Percentiles rank a stretch among this genome's conserved stretches.
phyloP scores from a whole-genome alignment of 441 rosid genomes.

The Gossypium aridum region DNA sequence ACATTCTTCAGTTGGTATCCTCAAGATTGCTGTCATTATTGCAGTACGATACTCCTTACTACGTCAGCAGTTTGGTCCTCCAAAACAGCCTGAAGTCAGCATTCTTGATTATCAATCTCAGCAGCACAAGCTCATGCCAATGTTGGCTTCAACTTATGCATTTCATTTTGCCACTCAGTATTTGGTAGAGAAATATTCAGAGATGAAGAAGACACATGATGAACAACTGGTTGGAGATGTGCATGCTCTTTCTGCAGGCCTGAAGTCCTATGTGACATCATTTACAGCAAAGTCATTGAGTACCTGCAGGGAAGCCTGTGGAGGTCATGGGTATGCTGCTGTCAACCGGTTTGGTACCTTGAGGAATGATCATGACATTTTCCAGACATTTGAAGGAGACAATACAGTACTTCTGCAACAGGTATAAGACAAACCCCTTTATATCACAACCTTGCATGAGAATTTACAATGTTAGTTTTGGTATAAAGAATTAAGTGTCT shows the following conservation, averaged over 20 bases:
- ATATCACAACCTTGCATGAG: conserved; percentile 10
- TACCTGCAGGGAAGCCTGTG: conserved; percentile 93
- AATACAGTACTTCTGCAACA: conserved; percentile 97
- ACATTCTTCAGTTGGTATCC: conserved; percentile 80
- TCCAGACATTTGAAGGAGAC: conserved; percentile 99
- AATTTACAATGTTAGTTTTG: background rate
- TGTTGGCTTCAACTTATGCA: conserved; percentile 93
- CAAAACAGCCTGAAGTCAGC: conserved; percentile 91
- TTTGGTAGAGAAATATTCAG: conserved; percentile 74
- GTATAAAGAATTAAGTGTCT: background rate
- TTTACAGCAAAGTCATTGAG: conserved; percentile 85
- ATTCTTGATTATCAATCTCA: conserved; percentile 99
- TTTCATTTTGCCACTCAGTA: conserved; percentile 73
- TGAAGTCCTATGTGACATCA: conserved; percentile 87
- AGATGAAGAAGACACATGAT: conserved; percentile 82
- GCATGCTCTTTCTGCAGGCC: conserved; percentile 92
- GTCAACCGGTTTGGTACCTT: conserved; percentile 90
- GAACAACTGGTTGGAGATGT: conserved; percentile 84
- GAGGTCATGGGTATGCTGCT: conserved; percentile 99
- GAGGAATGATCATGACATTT: conserved; percentile 98
- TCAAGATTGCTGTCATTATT: conserved; percentile 73
- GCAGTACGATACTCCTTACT: conserved; percentile 84
- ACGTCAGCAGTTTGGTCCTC: conserved; percentile 96
- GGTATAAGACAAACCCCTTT: conserved; percentile 30
- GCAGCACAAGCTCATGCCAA: conserved; percentile 99